phyloP scores from a whole-genome alignment of 192 early-diverging fungal genomes.

The Podila clonocystis region DNA sequence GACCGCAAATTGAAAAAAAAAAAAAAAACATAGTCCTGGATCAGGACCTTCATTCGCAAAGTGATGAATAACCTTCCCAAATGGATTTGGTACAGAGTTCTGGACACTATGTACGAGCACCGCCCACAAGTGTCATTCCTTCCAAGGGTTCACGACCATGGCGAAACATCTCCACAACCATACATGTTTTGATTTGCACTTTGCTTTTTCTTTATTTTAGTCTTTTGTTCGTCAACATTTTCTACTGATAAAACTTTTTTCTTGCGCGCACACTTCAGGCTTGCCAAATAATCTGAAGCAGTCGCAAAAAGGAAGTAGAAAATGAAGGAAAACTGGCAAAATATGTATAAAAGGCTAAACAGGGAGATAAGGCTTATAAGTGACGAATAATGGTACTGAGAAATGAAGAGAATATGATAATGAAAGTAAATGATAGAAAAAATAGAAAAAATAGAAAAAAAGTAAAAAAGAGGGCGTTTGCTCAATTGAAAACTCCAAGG shows the following conservation, averaged over 20 bases:
- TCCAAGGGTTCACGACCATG: conserved; percentile 11
- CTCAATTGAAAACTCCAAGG: conserved; percentile 45
- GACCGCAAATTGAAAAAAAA: background rate
- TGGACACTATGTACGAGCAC: conserved; percentile 31
- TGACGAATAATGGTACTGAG: background rate
- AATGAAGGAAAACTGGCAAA: conserved; percentile 2
- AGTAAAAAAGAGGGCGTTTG: conserved; percentile 20
- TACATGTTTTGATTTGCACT: background rate
- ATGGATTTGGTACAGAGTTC: conserved; percentile 34
- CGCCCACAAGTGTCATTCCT: conserved; percentile 35
- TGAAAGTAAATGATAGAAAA: background rate
- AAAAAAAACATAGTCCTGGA: conserved; percentile 23
- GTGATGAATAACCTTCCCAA: conserved; percentile 37
- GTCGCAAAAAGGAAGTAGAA: conserved; percentile 38
- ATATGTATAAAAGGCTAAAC: conserved; percentile 27
- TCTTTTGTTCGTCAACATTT: background rate
- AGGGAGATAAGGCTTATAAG: conserved; percentile 45
- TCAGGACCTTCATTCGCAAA: conserved; percentile 30
- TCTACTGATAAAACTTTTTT: background rate
- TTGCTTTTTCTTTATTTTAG: background rate
- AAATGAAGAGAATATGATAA: background rate
- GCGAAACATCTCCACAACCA: background rate
- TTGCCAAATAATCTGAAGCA: conserved; percentile 38
- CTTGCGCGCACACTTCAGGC: conserved; percentile 33
- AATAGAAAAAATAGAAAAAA: conserved; percentile 11